Conservation (phyloP, 1,139 yeast species). For the Geotrichum restrictum region DNA sequence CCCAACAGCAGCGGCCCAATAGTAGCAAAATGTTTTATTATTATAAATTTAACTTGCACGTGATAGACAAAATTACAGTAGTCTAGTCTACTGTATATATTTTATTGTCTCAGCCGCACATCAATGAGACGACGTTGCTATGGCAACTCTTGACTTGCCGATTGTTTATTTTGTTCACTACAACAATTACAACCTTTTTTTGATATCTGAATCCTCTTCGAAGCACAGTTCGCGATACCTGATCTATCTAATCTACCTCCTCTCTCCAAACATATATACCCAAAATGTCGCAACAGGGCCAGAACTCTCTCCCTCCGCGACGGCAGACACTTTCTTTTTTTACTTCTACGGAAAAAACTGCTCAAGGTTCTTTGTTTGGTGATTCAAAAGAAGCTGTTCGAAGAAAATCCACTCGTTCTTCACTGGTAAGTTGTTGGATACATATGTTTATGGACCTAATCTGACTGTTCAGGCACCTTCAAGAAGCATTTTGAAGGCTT, state of each 20-base stretch:
- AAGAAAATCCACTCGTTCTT: slow-evolving; percentile 7
- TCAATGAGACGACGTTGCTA: no score
- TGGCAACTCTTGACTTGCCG: no score
- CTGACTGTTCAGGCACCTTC: slow-evolving; percentile 23
- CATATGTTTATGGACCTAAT: background rate
- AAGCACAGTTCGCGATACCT: background rate
- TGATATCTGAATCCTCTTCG: no score
- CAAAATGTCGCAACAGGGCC: slow-evolving; percentile 2
- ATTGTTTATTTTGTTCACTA: no score
- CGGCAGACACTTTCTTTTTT: slow-evolving; percentile 9
- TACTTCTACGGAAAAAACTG: background rate
- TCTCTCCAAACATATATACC: background rate
- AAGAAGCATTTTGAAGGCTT: slow-evolving; percentile 26
- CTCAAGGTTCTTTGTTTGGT: background rate
- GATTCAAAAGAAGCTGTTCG: background rate
- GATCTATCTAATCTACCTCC: background rate
- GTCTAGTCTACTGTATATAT: no score
- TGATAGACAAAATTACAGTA: no score
- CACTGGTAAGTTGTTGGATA: background rate
- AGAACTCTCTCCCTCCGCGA: background rate
- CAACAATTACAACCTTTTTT: no score
- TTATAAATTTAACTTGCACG: no score
- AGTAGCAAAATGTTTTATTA: no score
- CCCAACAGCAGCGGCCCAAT: no score
- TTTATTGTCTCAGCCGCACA: no score